These are phyloP conservation scores for Neopestalotiopsis sp. DNA, from an alignment of 2,329 filamentous ascomycete genomes.

Conservation along the genomic window DNA sequence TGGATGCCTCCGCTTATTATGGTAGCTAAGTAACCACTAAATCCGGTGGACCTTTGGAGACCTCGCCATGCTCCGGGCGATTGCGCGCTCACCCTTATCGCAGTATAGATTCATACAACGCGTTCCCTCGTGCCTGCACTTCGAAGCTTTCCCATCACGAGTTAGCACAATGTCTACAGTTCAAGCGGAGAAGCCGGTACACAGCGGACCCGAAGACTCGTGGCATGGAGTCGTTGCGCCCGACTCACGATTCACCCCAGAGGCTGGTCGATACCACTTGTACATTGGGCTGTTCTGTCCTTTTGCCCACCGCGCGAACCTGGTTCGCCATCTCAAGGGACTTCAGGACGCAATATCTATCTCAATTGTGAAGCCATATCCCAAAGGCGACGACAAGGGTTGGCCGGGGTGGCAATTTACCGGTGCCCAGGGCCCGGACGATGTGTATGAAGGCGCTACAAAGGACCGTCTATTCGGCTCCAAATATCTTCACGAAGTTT, in stretches of 20 bases:
- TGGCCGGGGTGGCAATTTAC: conserved; percentile 70
- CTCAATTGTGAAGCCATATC: conserved; percentile 67
- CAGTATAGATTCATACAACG: background rate
- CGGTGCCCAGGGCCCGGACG: conserved; percentile 38
- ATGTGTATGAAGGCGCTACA: conserved; percentile 63
- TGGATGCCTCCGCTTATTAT: too few species aligned
- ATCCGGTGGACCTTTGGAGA: background rate
- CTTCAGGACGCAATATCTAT: conserved; percentile 58
- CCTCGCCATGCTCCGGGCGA: background rate
- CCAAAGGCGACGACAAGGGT: conserved; percentile 66
- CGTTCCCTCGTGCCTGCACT: background rate
- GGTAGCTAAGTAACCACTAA: background rate
- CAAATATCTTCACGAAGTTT: conserved; percentile 64
- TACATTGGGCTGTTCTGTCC: conserved; percentile 64
- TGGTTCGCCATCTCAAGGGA: conserved; percentile 62
- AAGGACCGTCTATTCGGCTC: conserved; percentile 64
- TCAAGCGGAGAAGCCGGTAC: conserved; percentile 20
- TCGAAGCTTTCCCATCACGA: background rate
- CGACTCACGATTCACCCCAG: conserved; percentile 27
- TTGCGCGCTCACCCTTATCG: background rate
- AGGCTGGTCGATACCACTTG: conserved; percentile 30
- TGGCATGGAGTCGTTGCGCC: conserved; percentile 31
- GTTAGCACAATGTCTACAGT: background rate
- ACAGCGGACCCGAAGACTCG: conserved; percentile 28
- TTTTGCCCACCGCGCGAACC: conserved; percentile 65